Percentiles rank a stretch among this genome's conserved stretches.
Conservation (phyloP, 192 early-diverging fungal genomes). For the Coemansia sp. region DNA sequence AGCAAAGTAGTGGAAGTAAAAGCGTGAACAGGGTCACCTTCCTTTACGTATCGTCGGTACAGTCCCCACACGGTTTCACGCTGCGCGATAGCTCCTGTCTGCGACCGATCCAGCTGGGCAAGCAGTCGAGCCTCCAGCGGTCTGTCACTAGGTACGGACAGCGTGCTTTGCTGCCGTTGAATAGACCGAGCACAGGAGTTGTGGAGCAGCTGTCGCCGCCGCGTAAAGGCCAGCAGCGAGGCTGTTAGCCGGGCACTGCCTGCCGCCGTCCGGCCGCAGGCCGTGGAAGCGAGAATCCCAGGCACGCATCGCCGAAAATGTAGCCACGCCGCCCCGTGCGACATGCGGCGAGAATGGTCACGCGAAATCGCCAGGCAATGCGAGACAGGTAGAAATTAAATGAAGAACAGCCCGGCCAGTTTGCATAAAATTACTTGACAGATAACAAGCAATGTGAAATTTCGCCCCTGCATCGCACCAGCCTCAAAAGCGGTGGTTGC, state of each 20-base stretch:
- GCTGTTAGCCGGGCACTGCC: no score
- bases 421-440: no score
- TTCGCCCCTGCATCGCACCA: no score
- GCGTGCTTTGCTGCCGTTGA: not conserved
- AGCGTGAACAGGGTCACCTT: not conserved
- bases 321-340: conserved; percentile 20
- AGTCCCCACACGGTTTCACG: conserved; percentile 31
- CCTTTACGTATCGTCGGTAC: conserved; percentile 10
- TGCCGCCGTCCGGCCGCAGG: not conserved
- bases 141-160: not conserved
- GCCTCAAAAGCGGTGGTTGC: no score
- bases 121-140: conserved; percentile 1
- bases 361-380: no score
- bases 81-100: conserved; percentile 12
- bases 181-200: not conserved
- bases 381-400: no score
- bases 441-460: no score
- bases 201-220: not conserved
- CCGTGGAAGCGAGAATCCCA: not conserved
- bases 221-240: not conserved
- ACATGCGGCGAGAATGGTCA: no score
- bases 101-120: conserved; percentile 5
- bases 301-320: conserved; percentile 13
- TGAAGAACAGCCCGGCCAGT: no score
- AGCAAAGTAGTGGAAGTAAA: conserved; percentile 12